Base-by-base conservation (phyloP, 1,139 yeast genomes). In the Williopsis jadinii region DNA sequence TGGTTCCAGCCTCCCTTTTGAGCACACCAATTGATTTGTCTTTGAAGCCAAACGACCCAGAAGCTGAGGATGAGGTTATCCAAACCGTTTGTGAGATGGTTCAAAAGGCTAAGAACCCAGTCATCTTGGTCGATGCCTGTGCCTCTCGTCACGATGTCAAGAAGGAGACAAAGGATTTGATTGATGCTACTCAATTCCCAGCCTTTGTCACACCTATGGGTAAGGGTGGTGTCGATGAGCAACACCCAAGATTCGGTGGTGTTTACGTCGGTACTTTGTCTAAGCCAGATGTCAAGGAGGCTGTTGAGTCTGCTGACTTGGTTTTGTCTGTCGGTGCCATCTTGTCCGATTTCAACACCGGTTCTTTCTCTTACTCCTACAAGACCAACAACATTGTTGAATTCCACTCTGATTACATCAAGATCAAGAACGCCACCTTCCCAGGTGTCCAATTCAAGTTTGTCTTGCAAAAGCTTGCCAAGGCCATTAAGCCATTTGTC, bases 181-280 rank as follows among this genome's bases (percentile, higher is more conserved):
- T 84, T 42, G 76, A 78, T 52, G 58, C 67, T 41, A 84, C 95
- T 37, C 80, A 83, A 60, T 85, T 80, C 77, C 94, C 95, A 32
- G 84, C 83, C 30, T 85, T 77, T 66, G 84, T 84, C 42, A 85
- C 95, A 40, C 95, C 95, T 51, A 84, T 86, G 95, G 95, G 95
- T 65, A 85, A 85, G 67, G 84, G 88, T 49, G 73, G 77, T 34
- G 76, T 84, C 57, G 80, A 83, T 64, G 95, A 86, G 67, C 70
- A 71, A 47, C 72, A 82, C 60, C 76, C 82, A 45, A 71, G 90
- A 62, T 86, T 77, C 62, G 92, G 88, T 51, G 95, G 95, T 63
- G 90, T 82, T 42, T 86, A 85, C 60, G 85, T 85, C 48, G 95
- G 95, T 52, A 74, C 85, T 13, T 68, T 86, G 56, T 80, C 95